These are phyloP conservation scores for Sistotremastrum niveocremeum DNA, from an alignment of 768 basidiomycete species.

Conservation along the genomic window DNA sequence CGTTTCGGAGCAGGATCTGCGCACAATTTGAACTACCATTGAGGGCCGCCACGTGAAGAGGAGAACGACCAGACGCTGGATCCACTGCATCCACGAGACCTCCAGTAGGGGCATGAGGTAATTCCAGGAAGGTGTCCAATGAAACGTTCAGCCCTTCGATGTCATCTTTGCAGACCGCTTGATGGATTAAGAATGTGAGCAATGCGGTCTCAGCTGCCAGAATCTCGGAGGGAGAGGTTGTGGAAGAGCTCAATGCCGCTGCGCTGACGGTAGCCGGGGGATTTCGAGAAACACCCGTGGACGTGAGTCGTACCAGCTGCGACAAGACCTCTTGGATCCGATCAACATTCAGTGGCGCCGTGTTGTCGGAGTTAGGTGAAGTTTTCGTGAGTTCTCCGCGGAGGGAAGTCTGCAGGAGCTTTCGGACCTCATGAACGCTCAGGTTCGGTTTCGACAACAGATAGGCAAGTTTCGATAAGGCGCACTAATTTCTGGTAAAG, in stretches of 20 bases:
- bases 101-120: constrained; percentile 32
- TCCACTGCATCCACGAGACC: constrained; percentile 68
- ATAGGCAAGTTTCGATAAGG: constrained; percentile 81
- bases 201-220: constrained; percentile 55
- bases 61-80: constrained; percentile 54
- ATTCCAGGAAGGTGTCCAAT: constrained; percentile 20
- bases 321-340: constrained; percentile 51
- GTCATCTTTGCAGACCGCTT: constrained; percentile 65
- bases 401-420: constrained; percentile 61
- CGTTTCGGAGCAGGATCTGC: constrained; percentile 45
- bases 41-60: constrained; percentile 67
- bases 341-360: constrained; percentile 36
- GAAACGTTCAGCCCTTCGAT: constrained; percentile 48
- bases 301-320: constrained; percentile 53
- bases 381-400: constrained; percentile 77
- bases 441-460: constrained; percentile 80
- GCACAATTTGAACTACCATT: constrained; percentile 38
- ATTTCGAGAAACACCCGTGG: constrained; percentile 20
- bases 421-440: constrained; percentile 49
- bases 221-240: constrained; percentile 48
- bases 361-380: constrained; percentile 24
- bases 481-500: constrained; percentile 42
- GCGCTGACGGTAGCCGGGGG: constrained; percentile 27
- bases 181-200: constrained; percentile 65
- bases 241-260: constrained; percentile 63